Conservation (phyloP, 495 filamentous ascomycete genomes). For the Achaetomiella virescens region DNA sequence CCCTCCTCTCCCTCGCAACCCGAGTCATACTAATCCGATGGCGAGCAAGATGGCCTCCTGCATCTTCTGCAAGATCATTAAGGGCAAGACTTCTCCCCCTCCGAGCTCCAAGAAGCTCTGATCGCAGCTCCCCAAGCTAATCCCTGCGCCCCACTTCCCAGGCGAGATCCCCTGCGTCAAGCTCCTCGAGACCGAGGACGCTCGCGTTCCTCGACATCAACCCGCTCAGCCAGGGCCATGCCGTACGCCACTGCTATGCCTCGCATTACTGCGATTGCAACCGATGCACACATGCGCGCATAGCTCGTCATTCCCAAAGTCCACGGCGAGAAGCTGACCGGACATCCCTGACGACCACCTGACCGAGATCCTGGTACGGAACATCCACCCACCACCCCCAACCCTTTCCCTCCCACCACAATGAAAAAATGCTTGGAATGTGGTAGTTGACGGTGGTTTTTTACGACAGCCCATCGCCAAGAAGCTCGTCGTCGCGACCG, state of each 20-base stretch:
- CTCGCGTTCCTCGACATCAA: conserved; percentile 96
- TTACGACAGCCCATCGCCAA: conserved; percentile 68
- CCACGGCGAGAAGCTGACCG: conserved; percentile 85
- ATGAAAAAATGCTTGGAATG: background rate
- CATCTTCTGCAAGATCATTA: conserved; percentile 98
- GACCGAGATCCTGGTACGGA: conserved; percentile 67
- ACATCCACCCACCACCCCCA: background rate
- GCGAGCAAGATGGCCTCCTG: conserved; percentile 52
- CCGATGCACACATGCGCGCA: background rate
- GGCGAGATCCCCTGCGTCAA: conserved; percentile 94
- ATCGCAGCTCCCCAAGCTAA: conserved; percentile 10
- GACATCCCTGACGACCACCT: conserved; percentile 92
- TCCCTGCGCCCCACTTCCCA: conserved; percentile 25
- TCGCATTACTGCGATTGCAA: too few relatives aligned
- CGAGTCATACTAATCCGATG: conserved; percentile 12
- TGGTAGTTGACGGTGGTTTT: background rate
- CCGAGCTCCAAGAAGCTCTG: conserved; percentile 8
- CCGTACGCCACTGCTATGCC: conserved; percentile 39
- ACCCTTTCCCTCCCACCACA: background rate
- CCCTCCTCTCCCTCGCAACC: background rate
- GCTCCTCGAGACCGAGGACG: conserved; percentile 83
- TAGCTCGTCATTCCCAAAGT: conserved; percentile 95
- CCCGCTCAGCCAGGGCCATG: conserved; percentile 77
- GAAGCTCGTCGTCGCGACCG: conserved; percentile 71
- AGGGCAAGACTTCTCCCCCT: conserved; percentile 50